Evolutionary conservation across 129 eudicot genomes (phyloP), one percentile per base, ranked within the genome.

Genomic region (Gnaphalium uliginosum): DNA sequence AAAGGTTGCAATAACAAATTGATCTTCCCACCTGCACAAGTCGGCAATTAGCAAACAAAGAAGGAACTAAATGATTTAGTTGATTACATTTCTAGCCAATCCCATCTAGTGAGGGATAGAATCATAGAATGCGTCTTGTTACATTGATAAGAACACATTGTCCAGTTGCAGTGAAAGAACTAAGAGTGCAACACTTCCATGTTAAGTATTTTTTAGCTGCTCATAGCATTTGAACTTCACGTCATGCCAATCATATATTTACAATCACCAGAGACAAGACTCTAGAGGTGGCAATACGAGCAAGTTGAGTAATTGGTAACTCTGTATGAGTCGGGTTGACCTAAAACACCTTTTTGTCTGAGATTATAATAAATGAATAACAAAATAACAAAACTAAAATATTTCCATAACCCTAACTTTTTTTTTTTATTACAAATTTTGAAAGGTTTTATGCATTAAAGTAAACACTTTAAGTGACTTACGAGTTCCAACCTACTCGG

Each of bases 1-100:
- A 79, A 90, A 93, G 72, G 82, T 93, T 56, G 91, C 90, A 39
- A 90, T 82, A 24, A 90, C 97, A 79, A 88, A 88, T 73, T 82
- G 89, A 74, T 93, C 97, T 6, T 85, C 84, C 56, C 81, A 81
- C 85, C 98, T 93, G 86, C 53, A 80, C 75, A 72, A 69, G n/a
- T 41, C 69, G 41, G 9, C 43, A 11, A 25, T 68, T 58, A 68
- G 69, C 13, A 63, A 68, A 24, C 50, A 32, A 56, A 8, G 17
- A 46, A 46, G 53, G 53, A 46, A 46, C 18, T 14, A 46, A 46
- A 46, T 46, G n/a, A 14, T 46, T 46, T 46, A 46, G 53, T 14
- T 46, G 53, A 46, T 46, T 63, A 86, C 91, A 84, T 83, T 88
- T 64, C 98, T 89, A 37, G 84, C 90, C 18, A 71, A 68, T 18